These are phyloP conservation scores for Tulasnella calospora DNA, from an alignment of 768 basidiomycete species.

Conservation along the genomic window DNA sequence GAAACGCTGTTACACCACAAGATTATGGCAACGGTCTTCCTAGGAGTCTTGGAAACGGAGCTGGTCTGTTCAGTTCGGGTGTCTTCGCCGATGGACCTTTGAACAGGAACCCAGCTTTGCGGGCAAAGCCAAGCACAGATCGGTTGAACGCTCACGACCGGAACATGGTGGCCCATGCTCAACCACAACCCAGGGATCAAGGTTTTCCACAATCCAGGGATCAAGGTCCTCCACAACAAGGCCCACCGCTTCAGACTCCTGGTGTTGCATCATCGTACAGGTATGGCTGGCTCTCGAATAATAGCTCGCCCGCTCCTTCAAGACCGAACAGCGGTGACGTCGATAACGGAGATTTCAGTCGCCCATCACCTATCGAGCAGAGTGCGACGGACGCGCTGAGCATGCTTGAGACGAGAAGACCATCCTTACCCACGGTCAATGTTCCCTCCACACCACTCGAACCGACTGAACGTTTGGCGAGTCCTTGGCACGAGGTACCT, in stretches of 20 bases:
- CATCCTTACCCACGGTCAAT: not conserved
- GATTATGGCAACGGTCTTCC: not conserved
- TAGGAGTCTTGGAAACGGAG: not conserved
- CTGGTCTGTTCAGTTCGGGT: slow-evolving; percentile 5
- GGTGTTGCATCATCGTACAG: not conserved
- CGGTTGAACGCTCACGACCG: not conserved
- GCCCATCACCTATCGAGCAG: slow-evolving; percentile 7
- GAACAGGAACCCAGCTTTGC: not conserved
- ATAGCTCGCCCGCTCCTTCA: not conserved
- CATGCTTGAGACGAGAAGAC: slow-evolving; percentile 1
- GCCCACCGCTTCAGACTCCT: not conserved
- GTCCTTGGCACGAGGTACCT: not conserved
- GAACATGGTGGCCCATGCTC: not conserved
- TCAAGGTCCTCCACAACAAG: not conserved
- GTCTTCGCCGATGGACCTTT: slow-evolving; percentile 13
- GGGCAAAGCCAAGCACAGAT: slow-evolving; percentile 13
- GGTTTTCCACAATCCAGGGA: not conserved
- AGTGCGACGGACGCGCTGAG: not conserved
- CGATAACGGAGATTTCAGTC: not conserved
- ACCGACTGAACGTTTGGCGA: not conserved
- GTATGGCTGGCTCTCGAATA: not conserved
- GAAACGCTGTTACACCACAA: not conserved
- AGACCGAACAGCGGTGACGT: not conserved
- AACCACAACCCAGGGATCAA: not conserved
- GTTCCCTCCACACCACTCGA: not conserved